A percentile compares a stretch with the other conserved stretches of the same genome.
Conservation (phyloP, 2,329 filamentous ascomycete genomes). For the Trichophyton verrucosum region DNA sequence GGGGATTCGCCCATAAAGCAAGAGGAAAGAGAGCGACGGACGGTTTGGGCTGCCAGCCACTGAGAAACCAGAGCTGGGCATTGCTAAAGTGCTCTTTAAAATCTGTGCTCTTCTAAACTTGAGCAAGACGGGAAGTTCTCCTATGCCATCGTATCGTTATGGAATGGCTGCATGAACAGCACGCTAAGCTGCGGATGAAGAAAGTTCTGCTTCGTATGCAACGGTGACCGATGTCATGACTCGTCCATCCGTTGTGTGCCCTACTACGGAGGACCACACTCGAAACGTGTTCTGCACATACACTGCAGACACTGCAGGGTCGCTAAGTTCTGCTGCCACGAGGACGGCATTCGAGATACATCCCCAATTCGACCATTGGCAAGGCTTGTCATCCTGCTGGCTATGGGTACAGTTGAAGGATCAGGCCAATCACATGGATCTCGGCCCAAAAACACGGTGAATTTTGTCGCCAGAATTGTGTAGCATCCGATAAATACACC, state of each 20-base stretch:
- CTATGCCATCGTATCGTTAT: conserved; percentile 35
- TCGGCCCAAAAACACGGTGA: conserved; percentile 1
- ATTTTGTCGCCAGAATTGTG: neutral
- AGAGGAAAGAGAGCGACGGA: conserved; percentile 48
- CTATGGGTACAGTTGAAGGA: neutral
- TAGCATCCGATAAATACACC: neutral
- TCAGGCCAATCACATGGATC: conserved; percentile 1
- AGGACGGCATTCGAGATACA: neutral
- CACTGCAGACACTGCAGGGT: neutral
- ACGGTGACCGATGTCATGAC: neutral
- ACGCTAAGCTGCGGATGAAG: conserved; percentile 47
- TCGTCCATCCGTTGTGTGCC: neutral
- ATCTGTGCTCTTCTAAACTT: conserved; percentile 49
- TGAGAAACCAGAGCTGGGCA: conserved; percentile 43
- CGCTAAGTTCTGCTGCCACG: conserved; percentile 3
- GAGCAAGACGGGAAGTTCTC: conserved; percentile 30
- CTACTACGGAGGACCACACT: neutral
- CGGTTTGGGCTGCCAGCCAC: conserved; percentile 53
- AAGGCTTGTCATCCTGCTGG: neutral
- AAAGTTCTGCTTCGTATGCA: conserved; percentile 33
- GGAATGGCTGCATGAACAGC: conserved; percentile 42
- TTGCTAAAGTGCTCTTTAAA: conserved; percentile 53
- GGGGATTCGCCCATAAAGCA: conserved; percentile 51
- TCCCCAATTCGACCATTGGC: neutral
- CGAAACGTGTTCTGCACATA: neutral